These are phyloP conservation scores for Dactylellina drechsleri DNA, from an alignment of 2,329 filamentous ascomycete species.

Conservation along the genomic window DNA sequence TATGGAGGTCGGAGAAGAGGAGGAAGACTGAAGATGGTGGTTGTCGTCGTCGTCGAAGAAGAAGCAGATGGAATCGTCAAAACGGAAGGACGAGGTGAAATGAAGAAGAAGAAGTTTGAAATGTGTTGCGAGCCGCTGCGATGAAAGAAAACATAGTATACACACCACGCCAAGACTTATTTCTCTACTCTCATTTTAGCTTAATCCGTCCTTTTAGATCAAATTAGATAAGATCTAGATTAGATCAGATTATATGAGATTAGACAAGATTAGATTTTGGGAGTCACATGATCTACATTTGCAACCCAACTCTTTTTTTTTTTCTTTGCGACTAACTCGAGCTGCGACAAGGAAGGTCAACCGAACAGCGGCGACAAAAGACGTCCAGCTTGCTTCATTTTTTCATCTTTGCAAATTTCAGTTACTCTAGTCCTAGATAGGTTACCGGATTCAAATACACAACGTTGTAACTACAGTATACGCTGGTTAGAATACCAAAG, in stretches of 20 bases:
- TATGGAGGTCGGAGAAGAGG: background rate
- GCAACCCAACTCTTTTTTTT: conserved; percentile 7
- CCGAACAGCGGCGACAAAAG: too few species aligned
- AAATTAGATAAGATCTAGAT: conserved; percentile 8
- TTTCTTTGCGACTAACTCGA: background rate
- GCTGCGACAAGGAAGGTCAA: conserved; percentile 4
- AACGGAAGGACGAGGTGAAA: conserved; percentile 23
- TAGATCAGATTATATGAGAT: conserved; percentile 31
- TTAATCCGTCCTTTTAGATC: background rate
- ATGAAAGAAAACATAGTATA: conserved; percentile 37
- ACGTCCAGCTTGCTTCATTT: too few species aligned
- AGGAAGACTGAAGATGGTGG: background rate
- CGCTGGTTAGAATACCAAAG: background rate
- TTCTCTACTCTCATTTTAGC: background rate
- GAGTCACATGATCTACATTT: conserved; percentile 11
- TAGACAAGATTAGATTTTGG: conserved; percentile 18
- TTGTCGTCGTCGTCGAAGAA: conserved; percentile 1
- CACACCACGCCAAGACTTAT: conserved; percentile 29
- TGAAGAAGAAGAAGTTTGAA: conserved; percentile 41
- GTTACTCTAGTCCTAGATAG: too few species aligned
- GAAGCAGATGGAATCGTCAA: background rate
- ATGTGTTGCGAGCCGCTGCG: conserved; percentile 49
- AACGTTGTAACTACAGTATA: background rate
- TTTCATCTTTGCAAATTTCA: too few species aligned
- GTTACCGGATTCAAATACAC: too few species aligned